phyloP scores from a whole-genome alignment of 495 filamentous ascomycete genomes.

The Tricharina praecox region DNA sequence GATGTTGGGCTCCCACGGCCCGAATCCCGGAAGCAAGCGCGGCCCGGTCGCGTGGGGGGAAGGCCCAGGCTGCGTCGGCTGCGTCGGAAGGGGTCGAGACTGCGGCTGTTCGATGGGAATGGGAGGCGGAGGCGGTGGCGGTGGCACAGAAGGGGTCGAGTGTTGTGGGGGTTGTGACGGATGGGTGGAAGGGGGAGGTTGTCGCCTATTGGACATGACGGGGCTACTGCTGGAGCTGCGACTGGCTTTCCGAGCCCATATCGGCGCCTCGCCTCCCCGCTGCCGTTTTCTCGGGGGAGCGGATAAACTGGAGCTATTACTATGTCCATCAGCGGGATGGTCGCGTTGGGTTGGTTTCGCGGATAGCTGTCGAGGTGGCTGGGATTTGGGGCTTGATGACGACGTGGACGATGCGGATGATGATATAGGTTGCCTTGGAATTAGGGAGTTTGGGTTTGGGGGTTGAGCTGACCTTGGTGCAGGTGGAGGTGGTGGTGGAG shows the following conservation, averaged over 20 bases:
- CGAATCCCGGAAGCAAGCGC: constrained; percentile 30
- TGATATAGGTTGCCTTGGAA: background rate
- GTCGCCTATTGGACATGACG: constrained; percentile 24
- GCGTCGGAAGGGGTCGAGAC: constrained; percentile 12
- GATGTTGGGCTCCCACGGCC: constrained; percentile 61
- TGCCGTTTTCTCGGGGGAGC: constrained; percentile 23
- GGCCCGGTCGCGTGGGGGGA: background rate
- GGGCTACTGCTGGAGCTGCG: constrained; percentile 27
- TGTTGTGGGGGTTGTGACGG: constrained; percentile 1
- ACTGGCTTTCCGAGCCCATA: constrained; percentile 29
- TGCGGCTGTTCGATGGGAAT: constrained; percentile 14
- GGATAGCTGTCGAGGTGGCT: constrained; percentile 11
- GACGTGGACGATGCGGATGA: background rate
- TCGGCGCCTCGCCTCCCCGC: constrained; percentile 28
- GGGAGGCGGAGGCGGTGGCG: constrained; percentile 8
- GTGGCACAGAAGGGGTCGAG: constrained; percentile 7
- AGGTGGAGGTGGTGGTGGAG: too few relatives aligned
- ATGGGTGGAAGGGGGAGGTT: constrained; percentile 13
- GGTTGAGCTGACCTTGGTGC: too few relatives aligned
- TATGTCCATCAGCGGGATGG: constrained; percentile 16
- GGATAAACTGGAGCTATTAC: constrained; percentile 16
- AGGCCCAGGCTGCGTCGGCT: constrained; percentile 4
- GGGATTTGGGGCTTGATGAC: constrained; percentile 7
- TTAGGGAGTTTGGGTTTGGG: constrained; percentile 1
- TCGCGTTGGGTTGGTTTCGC: constrained; percentile 5